phyloP scores from a whole-genome alignment of 257 asterid genomes.

The Knoxia roxburghii region DNA sequence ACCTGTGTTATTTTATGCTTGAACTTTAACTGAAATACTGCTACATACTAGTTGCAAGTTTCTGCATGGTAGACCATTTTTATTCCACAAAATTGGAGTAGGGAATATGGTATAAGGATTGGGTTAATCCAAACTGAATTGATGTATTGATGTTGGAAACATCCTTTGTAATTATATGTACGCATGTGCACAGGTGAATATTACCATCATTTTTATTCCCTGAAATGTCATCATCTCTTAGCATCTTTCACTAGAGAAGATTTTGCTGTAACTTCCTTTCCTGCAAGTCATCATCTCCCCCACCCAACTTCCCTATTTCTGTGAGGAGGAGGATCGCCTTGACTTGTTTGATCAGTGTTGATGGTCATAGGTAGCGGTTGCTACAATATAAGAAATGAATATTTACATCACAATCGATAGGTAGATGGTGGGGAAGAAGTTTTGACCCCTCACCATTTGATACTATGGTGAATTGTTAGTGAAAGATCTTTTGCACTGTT shows the following conservation, averaged over 20 bases:
- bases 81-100: background rate
- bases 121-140: background rate
- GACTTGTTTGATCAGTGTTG: background rate
- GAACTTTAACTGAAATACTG: background rate
- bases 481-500: background rate
- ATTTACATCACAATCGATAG: background rate
- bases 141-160: no score
- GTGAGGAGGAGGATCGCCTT: background rate
- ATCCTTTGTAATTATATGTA: no score
- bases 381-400: background rate
- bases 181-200: no score
- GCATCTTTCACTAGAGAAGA: background rate
- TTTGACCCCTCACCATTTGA: no score
- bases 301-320: background rate
- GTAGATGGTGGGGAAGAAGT: background rate
- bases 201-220: background rate
- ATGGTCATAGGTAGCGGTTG: background rate
- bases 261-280: background rate
- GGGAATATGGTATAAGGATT: background rate
- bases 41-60: background rate
- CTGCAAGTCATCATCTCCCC: background rate
- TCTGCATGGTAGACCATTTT: background rate
- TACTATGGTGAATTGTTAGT: background rate
- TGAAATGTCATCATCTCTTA: background rate
- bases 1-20: background rate